Evolutionary conservation across 2,329 filamentous ascomycete species (phyloP).

Genomic region (Cytospora schulzeri): DNA sequence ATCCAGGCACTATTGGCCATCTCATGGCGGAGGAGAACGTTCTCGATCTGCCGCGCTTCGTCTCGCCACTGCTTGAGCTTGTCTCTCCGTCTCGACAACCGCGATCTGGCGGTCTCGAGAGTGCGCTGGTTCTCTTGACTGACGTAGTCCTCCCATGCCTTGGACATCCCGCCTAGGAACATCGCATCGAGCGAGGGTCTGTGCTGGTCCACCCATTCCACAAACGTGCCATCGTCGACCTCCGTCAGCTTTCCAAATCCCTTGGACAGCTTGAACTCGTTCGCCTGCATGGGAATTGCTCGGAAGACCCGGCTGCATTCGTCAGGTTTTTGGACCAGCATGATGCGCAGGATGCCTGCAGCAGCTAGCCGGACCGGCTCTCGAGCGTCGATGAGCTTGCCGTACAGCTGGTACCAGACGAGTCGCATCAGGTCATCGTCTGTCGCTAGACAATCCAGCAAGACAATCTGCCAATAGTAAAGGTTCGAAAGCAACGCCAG

Average conservation of each 20-base stretch:
- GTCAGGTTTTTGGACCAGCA: conserved; percentile 89
- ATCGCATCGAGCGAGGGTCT: conserved; percentile 75
- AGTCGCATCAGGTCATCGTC: conserved; percentile 83
- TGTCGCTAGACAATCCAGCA: conserved; percentile 74
- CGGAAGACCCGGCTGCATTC: conserved; percentile 76
- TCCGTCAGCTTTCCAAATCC: conserved; percentile 85
- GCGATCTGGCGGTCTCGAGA: conserved; percentile 70
- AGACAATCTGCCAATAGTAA: conserved; percentile 92
- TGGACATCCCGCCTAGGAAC: conserved; percentile 80
- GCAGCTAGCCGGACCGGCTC: conserved; percentile 71
- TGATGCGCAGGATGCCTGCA: conserved; percentile 84
- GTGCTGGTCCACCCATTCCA: conserved; percentile 85
- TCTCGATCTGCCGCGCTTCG: conserved; percentile 69
- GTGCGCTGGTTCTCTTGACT: conserved; percentile 78
- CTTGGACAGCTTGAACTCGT: conserved; percentile 57
- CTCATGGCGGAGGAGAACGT: conserved; percentile 78
- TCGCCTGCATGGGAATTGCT: conserved; percentile 68
- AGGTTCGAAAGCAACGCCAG: conserved; percentile 79
- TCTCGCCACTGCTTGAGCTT: conserved; percentile 78
- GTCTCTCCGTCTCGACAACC: conserved; percentile 77
- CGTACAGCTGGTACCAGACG: conserved; percentile 91
- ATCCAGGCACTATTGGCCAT: conserved; percentile 88
- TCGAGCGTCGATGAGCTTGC: conserved; percentile 75
- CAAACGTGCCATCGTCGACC: conserved; percentile 84
- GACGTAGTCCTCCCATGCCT: conserved; percentile 87